A percentile compares a stretch with the other conserved stretches of the same genome.
These are phyloP conservation scores for Beauveria rudraprayagi DNA, from an alignment of 2,329 filamentous ascomycete genomes.

Conservation along the genomic window DNA sequence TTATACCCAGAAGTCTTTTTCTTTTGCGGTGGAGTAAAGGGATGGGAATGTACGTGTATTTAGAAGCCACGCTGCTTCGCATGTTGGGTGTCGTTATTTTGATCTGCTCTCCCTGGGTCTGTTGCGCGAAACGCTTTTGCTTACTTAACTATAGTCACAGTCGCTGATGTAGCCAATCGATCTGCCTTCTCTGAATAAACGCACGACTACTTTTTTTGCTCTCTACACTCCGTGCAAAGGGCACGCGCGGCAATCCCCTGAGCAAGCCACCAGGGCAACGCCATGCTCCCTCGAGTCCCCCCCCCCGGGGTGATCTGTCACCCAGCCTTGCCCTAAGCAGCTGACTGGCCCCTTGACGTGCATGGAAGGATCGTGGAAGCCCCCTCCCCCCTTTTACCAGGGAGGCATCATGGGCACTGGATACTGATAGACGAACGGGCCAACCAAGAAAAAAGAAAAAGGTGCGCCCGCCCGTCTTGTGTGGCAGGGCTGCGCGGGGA, in stretches of 20 bases:
- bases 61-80: not conserved
- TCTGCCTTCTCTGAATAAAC: not conserved
- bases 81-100: not conserved
- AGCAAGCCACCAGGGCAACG: not conserved
- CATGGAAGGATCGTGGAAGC: not conserved
- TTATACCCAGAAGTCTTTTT: slow-evolving; percentile 2
- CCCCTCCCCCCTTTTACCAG: no score
- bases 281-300: not conserved
- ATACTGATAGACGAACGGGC: no score
- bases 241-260: not conserved
- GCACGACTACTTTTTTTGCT: not conserved
- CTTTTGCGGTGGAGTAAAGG: not conserved
- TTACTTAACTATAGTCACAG: not conserved
- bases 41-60: not conserved
- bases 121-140: not conserved
- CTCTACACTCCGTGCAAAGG: not conserved
- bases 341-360: no score
- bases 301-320: not conserved
- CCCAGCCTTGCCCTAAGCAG: not conserved
- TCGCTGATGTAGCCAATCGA: not conserved
- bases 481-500: no score
- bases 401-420: no score
- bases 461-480: no score
- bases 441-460: no score
- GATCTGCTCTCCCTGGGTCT: not conserved